A percentile compares a stretch with the other conserved stretches of the same genome.
These are phyloP conservation scores for Chloromonas sp. DNA, from an alignment of 163 green algal species.

Conservation along the genomic window DNA sequence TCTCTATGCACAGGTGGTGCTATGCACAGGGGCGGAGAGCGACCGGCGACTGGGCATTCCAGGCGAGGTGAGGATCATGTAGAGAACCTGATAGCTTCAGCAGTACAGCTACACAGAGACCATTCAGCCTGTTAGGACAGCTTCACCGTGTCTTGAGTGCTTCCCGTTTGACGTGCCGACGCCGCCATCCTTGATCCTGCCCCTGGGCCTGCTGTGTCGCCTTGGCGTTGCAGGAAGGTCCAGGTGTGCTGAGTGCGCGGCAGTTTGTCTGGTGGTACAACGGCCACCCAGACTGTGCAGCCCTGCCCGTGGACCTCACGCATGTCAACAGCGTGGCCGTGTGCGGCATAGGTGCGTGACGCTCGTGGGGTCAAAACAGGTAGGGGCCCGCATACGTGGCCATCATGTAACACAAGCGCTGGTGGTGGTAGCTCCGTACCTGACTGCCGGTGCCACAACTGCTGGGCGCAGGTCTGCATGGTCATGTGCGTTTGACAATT, in stretches of 20 bases:
- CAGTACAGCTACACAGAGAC: too few species aligned
- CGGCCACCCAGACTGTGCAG: constrained; percentile 74
- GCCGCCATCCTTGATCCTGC: too few species aligned
- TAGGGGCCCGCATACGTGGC: too few species aligned
- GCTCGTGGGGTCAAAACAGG: background rate
- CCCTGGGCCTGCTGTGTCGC: background rate
- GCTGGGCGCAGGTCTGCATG: too few species aligned
- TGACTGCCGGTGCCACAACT: too few species aligned
- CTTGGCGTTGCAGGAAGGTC: constrained; percentile 27
- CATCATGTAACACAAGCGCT: too few species aligned
- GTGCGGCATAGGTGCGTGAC: constrained; percentile 12
- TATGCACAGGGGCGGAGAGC: constrained; percentile 75
- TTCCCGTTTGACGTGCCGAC: too few species aligned
- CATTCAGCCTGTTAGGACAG: too few species aligned
- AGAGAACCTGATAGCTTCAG: too few species aligned
- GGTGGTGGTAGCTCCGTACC: too few species aligned
- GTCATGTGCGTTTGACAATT: too few species aligned
- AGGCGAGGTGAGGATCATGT: constrained; percentile 53
- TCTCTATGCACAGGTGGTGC: background rate
- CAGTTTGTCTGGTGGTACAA: constrained; percentile 99
- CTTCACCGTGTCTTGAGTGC: too few species aligned
- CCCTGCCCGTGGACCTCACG: constrained; percentile 54
- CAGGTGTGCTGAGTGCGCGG: constrained; percentile 70
- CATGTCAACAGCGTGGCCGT: constrained; percentile 3
- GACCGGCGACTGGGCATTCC: constrained; percentile 72